Evolutionary conservation across 225 moss, liverwort and hornwort species (phyloP).

Genomic region (Ulota crispa): DNA sequence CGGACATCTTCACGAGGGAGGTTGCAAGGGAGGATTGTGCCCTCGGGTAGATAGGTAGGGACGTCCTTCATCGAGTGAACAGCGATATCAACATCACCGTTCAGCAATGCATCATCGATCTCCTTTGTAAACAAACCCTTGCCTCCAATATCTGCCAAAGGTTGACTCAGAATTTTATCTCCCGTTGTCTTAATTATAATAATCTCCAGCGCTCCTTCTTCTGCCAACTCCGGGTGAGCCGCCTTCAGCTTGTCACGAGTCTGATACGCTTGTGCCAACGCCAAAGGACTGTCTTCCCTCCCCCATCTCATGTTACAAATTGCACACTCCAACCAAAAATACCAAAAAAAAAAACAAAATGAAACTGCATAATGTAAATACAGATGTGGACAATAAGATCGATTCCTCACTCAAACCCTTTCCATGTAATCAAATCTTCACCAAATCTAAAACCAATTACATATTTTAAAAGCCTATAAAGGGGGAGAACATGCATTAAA

Average conservation of each 20-base stretch:
- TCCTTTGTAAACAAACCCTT: conserved; percentile 90
- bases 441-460: too few relatives aligned
- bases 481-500: too few relatives aligned
- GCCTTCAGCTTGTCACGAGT: conserved; percentile 81
- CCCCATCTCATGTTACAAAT: conserved; percentile 26
- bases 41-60: conserved; percentile 44
- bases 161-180: conserved; percentile 85
- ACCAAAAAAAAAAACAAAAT: not conserved
- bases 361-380: too few relatives aligned
- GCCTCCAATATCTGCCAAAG: conserved; percentile 81
- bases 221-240: conserved; percentile 71
- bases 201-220: conserved; percentile 79
- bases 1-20: conserved; percentile 69
- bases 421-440: too few relatives aligned
- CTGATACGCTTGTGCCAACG: conserved; percentile 84
- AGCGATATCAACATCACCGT: conserved; percentile 70
- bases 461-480: too few relatives aligned
- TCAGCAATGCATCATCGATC: conserved; percentile 76
- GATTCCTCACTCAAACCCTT: too few relatives aligned
- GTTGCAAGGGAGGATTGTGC: conserved; percentile 52
- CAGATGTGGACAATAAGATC: too few relatives aligned
- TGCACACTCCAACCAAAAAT: not conserved
- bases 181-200: conserved; percentile 85
- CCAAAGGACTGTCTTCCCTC: conserved; percentile 63
- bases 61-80: conserved; percentile 86